Percentiles rank a stretch among this genome's conserved stretches.
phyloP scores from a whole-genome alignment of 495 filamentous ascomycete genomes.

The Endocarpon pusillum region DNA sequence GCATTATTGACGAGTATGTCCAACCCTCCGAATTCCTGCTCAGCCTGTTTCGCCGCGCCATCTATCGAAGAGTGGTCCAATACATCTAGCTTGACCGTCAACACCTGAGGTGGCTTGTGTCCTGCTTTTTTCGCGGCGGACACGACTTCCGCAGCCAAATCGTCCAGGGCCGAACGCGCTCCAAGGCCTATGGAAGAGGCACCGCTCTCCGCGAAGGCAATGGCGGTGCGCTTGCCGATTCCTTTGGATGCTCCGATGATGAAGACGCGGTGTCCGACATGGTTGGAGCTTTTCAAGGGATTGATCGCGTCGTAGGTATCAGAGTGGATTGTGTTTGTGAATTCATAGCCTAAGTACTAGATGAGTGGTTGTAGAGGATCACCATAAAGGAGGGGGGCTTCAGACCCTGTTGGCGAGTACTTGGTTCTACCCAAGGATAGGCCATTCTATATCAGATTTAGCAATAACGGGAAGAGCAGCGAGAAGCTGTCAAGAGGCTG shows the following conservation, averaged over 20 bases:
- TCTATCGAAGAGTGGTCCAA: slow-evolving; percentile 20
- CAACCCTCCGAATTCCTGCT: slow-evolving; percentile 20
- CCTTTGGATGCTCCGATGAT: slow-evolving; percentile 34
- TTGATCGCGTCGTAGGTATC: no score
- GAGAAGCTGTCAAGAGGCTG: no score
- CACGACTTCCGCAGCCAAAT: slow-evolving; percentile 19
- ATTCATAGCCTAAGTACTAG: no score
- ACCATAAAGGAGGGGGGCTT: no score
- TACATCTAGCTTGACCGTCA: slow-evolving; percentile 27
- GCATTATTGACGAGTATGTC: slow-evolving; percentile 42
- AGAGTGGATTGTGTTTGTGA: no score
- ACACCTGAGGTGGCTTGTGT: slow-evolving; percentile 21
- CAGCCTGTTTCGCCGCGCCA: slow-evolving; percentile 13
- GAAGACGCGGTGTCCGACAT: slow-evolving; percentile 24
- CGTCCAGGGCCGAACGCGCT: slow-evolving; percentile 24
- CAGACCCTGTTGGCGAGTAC: no score
- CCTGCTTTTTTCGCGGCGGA: slow-evolving; percentile 20
- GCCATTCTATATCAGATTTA: no score
- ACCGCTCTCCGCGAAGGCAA: slow-evolving; percentile 30
- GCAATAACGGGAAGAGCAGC: no score
- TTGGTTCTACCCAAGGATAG: no score
- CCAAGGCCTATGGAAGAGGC: slow-evolving; percentile 26
- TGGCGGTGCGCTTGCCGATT: slow-evolving; percentile 26
- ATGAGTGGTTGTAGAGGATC: no score
- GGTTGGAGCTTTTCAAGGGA: slow-evolving; percentile 16